phyloP scores from a whole-genome alignment of 192 early-diverging fungal genomes.

The Coemansia nantahalensis region DNA sequence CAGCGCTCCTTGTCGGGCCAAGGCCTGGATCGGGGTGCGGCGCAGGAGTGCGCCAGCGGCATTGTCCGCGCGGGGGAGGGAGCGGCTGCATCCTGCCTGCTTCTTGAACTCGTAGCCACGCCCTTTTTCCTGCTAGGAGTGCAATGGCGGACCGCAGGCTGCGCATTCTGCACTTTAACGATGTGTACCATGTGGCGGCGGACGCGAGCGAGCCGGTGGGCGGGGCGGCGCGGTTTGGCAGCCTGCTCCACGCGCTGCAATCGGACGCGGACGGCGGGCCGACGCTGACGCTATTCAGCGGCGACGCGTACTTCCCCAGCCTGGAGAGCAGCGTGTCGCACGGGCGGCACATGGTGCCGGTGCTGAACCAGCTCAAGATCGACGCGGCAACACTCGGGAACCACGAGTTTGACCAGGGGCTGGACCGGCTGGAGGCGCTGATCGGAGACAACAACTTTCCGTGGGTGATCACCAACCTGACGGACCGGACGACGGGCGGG shows the following conservation, averaged over 20 bases:
- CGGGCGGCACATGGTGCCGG: constrained; percentile 62
- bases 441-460: constrained; percentile 60
- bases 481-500: constrained; percentile 34
- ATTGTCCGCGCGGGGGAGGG: no score
- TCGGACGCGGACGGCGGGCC: constrained; percentile 9
- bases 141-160: neutral
- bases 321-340: constrained; percentile 65
- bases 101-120: no score
- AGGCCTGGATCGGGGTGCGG: no score
- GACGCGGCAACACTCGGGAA: constrained; percentile 65
- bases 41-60: no score
- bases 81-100: no score
- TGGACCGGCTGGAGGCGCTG: constrained; percentile 54
- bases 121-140: no score
- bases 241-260: constrained; percentile 41
- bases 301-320: constrained; percentile 67
- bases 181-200: constrained; percentile 60
- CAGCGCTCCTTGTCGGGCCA: no score
- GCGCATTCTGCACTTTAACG: constrained; percentile 65
- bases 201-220: constrained; percentile 59
- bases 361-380: constrained; percentile 60
- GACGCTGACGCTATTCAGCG: constrained; percentile 60
- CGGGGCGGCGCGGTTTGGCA: constrained; percentile 63
- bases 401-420: constrained; percentile 75
- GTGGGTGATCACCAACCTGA: constrained; percentile 69